phyloP scores from a whole-genome alignment of 1,284 basidiomycete species.

The Hypsizygus ulmarius region DNA sequence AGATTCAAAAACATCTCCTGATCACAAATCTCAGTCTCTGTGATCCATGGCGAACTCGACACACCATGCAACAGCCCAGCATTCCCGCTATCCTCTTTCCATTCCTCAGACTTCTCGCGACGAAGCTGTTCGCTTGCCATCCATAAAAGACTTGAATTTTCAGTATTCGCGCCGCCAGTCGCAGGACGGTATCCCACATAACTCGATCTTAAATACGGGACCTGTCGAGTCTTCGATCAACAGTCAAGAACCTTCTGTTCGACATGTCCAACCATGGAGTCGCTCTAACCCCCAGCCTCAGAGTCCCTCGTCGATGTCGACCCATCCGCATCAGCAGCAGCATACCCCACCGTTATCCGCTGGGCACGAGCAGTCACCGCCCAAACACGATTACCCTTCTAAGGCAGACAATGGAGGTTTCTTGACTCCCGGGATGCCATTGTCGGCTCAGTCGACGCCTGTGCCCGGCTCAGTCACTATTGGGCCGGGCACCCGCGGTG shows the following conservation, averaged over 20 bases:
- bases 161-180: constrained; percentile 30
- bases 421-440: constrained; percentile 40
- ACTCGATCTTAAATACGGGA: constrained; percentile 5
- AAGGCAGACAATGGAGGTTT: constrained; percentile 42
- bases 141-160: constrained; percentile 67
- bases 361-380: constrained; percentile 32
- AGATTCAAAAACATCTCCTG: constrained; percentile 39
- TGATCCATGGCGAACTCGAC: constrained; percentile 38
- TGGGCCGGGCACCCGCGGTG: constrained; percentile 31
- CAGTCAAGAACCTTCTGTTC: constrained; percentile 23
- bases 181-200: constrained; percentile 25
- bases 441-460: constrained; percentile 39
- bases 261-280: constrained; percentile 27
- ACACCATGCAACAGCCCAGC: constrained; percentile 36
- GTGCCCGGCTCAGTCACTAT: constrained; percentile 34
- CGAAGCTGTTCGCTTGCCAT: constrained; percentile 53
- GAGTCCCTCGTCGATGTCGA: constrained; percentile 17
- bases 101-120: constrained; percentile 36
- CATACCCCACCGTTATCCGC: constrained; percentile 41
- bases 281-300: constrained; percentile 23
- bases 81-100: constrained; percentile 35
- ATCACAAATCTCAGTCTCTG: constrained; percentile 34
- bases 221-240: constrained; percentile 20
- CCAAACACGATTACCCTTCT: constrained; percentile 36
- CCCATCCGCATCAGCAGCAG: constrained; percentile 31